These are phyloP conservation scores for Herpetomonas tarakana DNA, from an alignment of 208 protist genomes.

Conservation along the genomic window DNA sequence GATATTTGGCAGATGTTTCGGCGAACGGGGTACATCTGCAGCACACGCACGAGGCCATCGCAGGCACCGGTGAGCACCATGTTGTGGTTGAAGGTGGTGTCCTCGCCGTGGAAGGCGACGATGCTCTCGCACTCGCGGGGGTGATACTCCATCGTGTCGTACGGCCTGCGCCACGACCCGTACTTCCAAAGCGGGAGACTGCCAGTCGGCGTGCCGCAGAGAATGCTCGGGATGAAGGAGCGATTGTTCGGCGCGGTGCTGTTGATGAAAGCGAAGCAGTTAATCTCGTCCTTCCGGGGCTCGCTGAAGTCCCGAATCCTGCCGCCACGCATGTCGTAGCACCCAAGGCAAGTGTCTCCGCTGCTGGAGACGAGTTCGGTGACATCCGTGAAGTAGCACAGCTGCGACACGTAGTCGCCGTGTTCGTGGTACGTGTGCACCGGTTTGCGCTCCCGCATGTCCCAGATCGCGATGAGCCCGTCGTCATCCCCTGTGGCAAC, in stretches of 20 bases:
- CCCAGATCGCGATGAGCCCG: conserved; percentile 83
- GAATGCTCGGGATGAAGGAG: conserved; percentile 80
- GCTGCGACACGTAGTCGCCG: conserved; percentile 87
- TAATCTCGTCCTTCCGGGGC: conserved; percentile 82
- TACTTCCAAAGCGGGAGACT: conserved; percentile 87
- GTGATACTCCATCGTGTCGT: conserved; percentile 76
- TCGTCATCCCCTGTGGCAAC: conserved; percentile 88
- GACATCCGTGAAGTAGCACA: conserved; percentile 86
- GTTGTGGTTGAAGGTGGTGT: conserved; percentile 85
- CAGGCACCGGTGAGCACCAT: conserved; percentile 85
- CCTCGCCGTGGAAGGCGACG: conserved; percentile 79
- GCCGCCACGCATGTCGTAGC: conserved; percentile 72
- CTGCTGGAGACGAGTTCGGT: conserved; percentile 83
- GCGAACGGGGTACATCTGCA: conserved; percentile 87
- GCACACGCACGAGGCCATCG: conserved; percentile 82
- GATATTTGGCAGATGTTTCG: conserved; percentile 84
- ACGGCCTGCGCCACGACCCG: conserved; percentile 85
- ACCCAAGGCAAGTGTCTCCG: conserved; percentile 83
- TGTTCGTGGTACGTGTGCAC: conserved; percentile 83
- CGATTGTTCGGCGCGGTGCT: conserved; percentile 63
- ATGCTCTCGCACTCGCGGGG: conserved; percentile 83
- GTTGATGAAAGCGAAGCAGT: conserved; percentile 89
- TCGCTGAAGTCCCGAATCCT: conserved; percentile 83
- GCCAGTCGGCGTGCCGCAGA: conserved; percentile 82
- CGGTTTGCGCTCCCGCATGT: conserved; percentile 74